Evolutionary conservation across 83 land plant genomes (phyloP), one percentile per base, ranked within the genome.

Genomic region (Thuja plicata): DNA sequence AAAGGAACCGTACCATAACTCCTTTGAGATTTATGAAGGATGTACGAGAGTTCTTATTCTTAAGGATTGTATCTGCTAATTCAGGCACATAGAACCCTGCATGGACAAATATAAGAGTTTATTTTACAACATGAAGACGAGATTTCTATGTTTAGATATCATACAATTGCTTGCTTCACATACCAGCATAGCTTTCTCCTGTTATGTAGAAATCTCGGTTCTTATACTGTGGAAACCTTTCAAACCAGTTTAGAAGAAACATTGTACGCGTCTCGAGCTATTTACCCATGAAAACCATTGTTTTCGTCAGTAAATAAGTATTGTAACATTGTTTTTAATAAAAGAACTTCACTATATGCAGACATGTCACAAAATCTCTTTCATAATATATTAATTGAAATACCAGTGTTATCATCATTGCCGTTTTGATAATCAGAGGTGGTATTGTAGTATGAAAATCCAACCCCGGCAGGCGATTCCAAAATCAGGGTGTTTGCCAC

Each of bases 401-500:
- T 80, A 80, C 83, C 92, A 0, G 94, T 89, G 30, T 38, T 84
- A 3, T 15, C 34, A 54, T 94, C 95, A 30, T 34, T 83, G 0
- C 41, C 1, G 2, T 38, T 10, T 9, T 8, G 9, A 50, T 92
- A 89, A 55, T 94, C 92, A 1, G 91, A 83, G 27, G 88, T 77
- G 5, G 88, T 91, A 73, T 94, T 92, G 11, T 92, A 89, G 60
- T 92, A 91, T 1, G 94, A 94, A 70, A 90, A 94, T n/a, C 94
- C 94, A 88, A 92, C 94, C 1, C 93, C 94, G 0, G 90, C 91
- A 5, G 95, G 95, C 8, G 94, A 92, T 70, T 94, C 95, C 89
- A 94, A 45, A 71, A 94, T 92, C 45, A 94, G 13, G 35, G 92
- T 84, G 66, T 94, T 94, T 57, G 93, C 95, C 87, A 79, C 95